Evolutionary conservation across 2,329 filamentous ascomycete species (phyloP).

Genomic region (Aspergillus chevalieri): DNA sequence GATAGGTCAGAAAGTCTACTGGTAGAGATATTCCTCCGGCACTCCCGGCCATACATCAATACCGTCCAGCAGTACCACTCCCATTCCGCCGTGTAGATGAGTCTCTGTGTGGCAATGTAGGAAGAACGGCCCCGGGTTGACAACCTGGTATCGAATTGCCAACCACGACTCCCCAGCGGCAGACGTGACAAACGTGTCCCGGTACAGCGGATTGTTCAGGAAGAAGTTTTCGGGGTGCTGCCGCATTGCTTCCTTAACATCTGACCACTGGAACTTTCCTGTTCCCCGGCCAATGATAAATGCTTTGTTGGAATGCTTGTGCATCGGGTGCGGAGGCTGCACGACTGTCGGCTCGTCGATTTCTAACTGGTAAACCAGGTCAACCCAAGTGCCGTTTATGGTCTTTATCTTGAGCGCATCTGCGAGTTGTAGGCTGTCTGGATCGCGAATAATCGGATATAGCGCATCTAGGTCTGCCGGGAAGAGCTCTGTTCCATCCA

Average conservation of each 20-base stretch:
- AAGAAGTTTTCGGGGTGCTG: constrained; percentile 40
- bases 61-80: constrained; percentile 44
- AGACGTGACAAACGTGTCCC: constrained; percentile 38
- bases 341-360: constrained; percentile 14
- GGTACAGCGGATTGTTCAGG: constrained; percentile 36
- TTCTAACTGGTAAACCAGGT: constrained; percentile 29
- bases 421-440: constrained; percentile 27
- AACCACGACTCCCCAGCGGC: constrained; percentile 33
- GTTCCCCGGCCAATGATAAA: constrained; percentile 39
- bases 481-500: constrained; percentile 21
- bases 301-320: constrained; percentile 44
- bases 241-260: constrained; percentile 35
- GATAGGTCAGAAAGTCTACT: constrained; percentile 2
- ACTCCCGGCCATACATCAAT: constrained; percentile 42
- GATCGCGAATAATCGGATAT: constrained; percentile 22
- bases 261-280: constrained; percentile 35
- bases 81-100: constrained; percentile 46
- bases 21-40: constrained; percentile 12
- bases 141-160: constrained; percentile 41
- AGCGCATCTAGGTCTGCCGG: constrained; percentile 11
- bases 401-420: constrained; percentile 26
- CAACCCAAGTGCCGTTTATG: constrained; percentile 35
- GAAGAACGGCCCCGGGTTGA: constrained; percentile 43
- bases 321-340: constrained; percentile 40
- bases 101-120: constrained; percentile 48